phyloP scores from a whole-genome alignment of 202 grass and related monocot species.

The Zoysia matrella region DNA sequence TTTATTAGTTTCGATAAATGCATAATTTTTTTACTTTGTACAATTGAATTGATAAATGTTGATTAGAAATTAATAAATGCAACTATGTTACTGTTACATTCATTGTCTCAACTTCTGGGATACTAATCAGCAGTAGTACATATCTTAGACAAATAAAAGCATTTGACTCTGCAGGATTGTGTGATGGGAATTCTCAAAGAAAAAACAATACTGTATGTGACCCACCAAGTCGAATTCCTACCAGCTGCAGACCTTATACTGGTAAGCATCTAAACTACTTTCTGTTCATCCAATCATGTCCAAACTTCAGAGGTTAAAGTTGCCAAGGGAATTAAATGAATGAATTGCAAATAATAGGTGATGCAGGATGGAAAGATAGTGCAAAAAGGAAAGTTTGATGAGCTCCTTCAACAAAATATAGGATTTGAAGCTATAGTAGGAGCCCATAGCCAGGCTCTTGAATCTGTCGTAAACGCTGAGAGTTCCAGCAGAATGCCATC shows the following conservation, averaged over 20 bases:
- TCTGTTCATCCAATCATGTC: slow-evolving; percentile 1
- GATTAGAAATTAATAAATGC: too few relatives aligned
- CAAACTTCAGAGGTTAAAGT: not conserved
- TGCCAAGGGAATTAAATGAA: slow-evolving; percentile 30
- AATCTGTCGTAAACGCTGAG: slow-evolving; percentile 79
- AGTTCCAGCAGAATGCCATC: slow-evolving; percentile 73
- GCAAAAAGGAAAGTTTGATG: slow-evolving; percentile 83
- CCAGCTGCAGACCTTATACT: slow-evolving; percentile 86
- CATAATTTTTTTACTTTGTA: too few relatives aligned
- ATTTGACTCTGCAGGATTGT: slow-evolving; percentile 66
- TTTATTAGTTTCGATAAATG: too few relatives aligned
- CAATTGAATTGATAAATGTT: too few relatives aligned
- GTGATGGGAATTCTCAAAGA: slow-evolving; percentile 86
- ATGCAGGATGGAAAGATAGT: slow-evolving; percentile 87
- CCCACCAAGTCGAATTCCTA: slow-evolving; percentile 99
- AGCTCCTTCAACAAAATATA: slow-evolving; percentile 81
- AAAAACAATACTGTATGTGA: slow-evolving; percentile 91
- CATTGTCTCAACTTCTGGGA: too few relatives aligned
- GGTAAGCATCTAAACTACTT: slow-evolving; percentile 50
- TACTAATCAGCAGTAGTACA: too few relatives aligned
- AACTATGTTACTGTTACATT: too few relatives aligned
- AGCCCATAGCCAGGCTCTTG: slow-evolving; percentile 89
- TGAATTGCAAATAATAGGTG: slow-evolving; percentile 62
- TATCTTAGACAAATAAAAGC: too few relatives aligned
- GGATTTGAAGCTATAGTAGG: slow-evolving; percentile 92